A percentile compares a stretch with the other conserved stretches of the same genome.
Evolutionary conservation across 2,329 filamentous ascomycete species (phyloP).

Genomic region (Dactylellina haptotyla): DNA sequence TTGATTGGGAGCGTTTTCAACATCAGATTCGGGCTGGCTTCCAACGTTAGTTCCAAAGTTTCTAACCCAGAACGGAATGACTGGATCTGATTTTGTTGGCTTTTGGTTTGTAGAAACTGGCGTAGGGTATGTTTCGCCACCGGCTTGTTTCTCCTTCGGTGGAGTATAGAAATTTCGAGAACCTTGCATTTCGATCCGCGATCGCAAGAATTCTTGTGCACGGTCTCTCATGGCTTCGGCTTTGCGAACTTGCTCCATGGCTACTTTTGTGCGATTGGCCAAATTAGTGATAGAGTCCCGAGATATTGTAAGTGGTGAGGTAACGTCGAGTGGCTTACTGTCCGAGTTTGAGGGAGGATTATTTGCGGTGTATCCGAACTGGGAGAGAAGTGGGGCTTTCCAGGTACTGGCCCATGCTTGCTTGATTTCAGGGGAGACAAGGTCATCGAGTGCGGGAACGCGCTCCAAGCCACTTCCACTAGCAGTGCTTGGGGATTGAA

Average conservation of each 20-base stretch:
- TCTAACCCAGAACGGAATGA: slow-evolving; percentile 42
- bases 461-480: background rate
- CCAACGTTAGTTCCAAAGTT: slow-evolving; percentile 17
- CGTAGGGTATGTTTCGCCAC: slow-evolving; percentile 1
- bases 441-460: slow-evolving; percentile 31
- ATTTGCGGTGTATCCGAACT: slow-evolving; percentile 9
- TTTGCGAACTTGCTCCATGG: slow-evolving; percentile 53
- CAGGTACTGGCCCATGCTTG: slow-evolving; percentile 44
- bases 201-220: slow-evolving; percentile 35
- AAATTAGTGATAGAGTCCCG: slow-evolving; percentile 49
- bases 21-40: background rate
- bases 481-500: slow-evolving; percentile 13
- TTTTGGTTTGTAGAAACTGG: background rate
- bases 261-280: slow-evolving; percentile 53
- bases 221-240: slow-evolving; percentile 50
- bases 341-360: slow-evolving; percentile 11
- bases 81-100: slow-evolving; percentile 2
- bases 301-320: slow-evolving; percentile 32
- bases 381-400: slow-evolving; percentile 30
- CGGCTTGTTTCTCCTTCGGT: slow-evolving; percentile 18
- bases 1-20: background rate
- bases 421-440: slow-evolving; percentile 44
- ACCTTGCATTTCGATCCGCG: slow-evolving; percentile 40
- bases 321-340: slow-evolving; percentile 50
- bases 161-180: slow-evolving; percentile 6